Evolutionary conservation across 495 filamentous ascomycete genomes (phyloP).

Genomic region (Neurospora sublineolata): DNA sequence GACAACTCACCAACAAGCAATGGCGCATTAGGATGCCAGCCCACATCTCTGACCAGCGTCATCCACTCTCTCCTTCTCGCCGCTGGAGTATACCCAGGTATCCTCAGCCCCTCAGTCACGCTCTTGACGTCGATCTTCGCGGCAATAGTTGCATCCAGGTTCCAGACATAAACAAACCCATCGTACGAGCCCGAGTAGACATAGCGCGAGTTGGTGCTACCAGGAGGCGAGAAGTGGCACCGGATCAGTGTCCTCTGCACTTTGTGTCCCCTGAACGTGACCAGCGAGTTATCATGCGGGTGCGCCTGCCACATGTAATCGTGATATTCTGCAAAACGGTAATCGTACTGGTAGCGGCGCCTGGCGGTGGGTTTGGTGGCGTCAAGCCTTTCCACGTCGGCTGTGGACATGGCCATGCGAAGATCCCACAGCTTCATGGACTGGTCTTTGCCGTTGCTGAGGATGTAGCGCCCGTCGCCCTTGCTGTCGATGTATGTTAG

Average conservation of each 20-base stretch:
- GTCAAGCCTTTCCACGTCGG: slow-evolving; percentile 43
- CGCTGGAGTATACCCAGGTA: slow-evolving; percentile 1
- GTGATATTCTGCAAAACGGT: slow-evolving; percentile 64
- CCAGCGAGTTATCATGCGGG: slow-evolving; percentile 79
- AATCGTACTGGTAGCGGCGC: slow-evolving; percentile 70
- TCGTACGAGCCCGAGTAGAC: slow-evolving; percentile 86
- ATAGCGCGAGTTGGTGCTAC: slow-evolving; percentile 80
- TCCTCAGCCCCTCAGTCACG: slow-evolving; percentile 37
- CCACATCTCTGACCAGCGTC: slow-evolving; percentile 83
- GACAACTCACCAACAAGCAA: slow-evolving; percentile 64
- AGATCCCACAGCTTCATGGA: slow-evolving; percentile 97
- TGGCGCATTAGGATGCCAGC: slow-evolving; percentile 88
- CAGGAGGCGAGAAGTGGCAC: slow-evolving; percentile 89
- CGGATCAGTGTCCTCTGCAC: slow-evolving; percentile 84
- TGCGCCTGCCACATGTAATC: slow-evolving; percentile 59
- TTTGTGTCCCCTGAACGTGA: slow-evolving; percentile 83
- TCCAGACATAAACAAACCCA: slow-evolving; percentile 83
- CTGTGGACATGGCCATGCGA: slow-evolving; percentile 63
- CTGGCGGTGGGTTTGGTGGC: slow-evolving; percentile 23
- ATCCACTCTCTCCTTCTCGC: slow-evolving; percentile 38
- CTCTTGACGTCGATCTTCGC: slow-evolving; percentile 63
- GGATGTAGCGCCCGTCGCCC: slow-evolving; percentile 85
- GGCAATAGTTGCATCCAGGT: slow-evolving; percentile 83
- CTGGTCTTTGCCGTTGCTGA: slow-evolving; percentile 93
- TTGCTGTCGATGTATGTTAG: slow-evolving; percentile 94